Evolutionary conservation across 1,284 basidiomycete species (phyloP).

Genomic region (Peniophora sp.): DNA sequence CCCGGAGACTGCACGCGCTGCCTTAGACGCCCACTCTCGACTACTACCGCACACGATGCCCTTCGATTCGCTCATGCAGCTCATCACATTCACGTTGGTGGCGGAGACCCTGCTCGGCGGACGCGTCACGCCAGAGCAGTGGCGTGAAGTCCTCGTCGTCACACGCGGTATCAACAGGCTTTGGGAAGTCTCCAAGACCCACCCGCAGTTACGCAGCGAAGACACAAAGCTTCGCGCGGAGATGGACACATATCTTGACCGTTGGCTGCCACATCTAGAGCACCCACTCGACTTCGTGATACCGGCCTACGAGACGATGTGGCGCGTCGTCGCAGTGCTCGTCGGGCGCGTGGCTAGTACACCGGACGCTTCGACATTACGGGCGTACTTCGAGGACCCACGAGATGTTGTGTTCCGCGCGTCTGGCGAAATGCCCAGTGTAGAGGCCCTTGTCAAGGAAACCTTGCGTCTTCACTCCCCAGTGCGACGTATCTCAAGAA

Average conservation of each 20-base stretch:
- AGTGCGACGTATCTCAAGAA: constrained; percentile 29
- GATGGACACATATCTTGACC: constrained; percentile 21
- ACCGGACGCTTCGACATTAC: constrained; percentile 20
- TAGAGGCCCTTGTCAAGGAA: constrained; percentile 33
- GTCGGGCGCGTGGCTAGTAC: constrained; percentile 29
- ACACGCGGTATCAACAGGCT: constrained; percentile 29
- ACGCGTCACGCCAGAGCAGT: constrained; percentile 21
- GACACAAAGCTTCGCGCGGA: constrained; percentile 11
- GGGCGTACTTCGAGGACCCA: constrained; percentile 30
- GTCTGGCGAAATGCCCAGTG: constrained; percentile 21
- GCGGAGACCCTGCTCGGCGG: constrained; percentile 31
- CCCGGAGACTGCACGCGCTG: constrained; percentile 20
- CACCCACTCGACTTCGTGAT: constrained; percentile 44
- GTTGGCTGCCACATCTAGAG: constrained; percentile 28
- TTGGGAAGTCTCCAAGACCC: constrained; percentile 33
- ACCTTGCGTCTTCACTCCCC: constrained; percentile 39
- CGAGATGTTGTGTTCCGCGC: constrained; percentile 24
- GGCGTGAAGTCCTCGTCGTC: constrained; percentile 24
- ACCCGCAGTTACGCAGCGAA: neutral
- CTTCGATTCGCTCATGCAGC: constrained; percentile 33
- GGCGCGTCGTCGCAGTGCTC: constrained; percentile 47
- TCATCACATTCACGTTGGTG: constrained; percentile 33
- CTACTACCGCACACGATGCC: constrained; percentile 7
- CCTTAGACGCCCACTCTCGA: constrained; percentile 18
- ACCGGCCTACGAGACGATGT: constrained; percentile 52